These are phyloP conservation scores for Colletotrichum sidae DNA, from an alignment of 2,329 filamentous ascomycete species.

Conservation along the genomic window DNA sequence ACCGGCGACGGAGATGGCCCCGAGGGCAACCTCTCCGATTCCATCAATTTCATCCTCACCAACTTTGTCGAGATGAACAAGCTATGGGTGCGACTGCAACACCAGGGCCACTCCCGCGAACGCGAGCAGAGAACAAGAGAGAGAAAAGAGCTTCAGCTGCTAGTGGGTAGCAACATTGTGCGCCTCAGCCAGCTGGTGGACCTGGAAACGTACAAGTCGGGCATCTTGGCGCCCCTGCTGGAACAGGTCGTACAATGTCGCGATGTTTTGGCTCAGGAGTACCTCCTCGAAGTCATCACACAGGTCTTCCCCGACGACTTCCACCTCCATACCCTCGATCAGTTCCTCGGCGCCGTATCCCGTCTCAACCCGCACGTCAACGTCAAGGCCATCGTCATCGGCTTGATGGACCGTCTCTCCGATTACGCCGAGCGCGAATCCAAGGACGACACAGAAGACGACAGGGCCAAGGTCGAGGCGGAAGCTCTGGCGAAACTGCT, in stretches of 20 bases:
- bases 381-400: conserved; percentile 97
- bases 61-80: conserved; percentile 99
- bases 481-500: conserved; percentile 84
- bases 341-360: conserved; percentile 93
- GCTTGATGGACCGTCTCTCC: conserved; percentile 95
- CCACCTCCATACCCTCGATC: conserved; percentile 95
- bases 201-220: conserved; percentile 90
- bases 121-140: conserved; percentile 94
- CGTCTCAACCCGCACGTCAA: conserved; percentile 96
- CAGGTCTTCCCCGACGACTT: conserved; percentile 99
- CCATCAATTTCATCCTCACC: conserved; percentile 96
- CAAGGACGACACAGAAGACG: conserved; percentile 75
- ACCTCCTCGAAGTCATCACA: conserved; percentile 96
- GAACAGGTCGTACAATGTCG: conserved; percentile 98
- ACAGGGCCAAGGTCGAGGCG: conserved; percentile 82
- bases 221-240: conserved; percentile 87
- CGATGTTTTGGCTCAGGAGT: conserved; percentile 96
- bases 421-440: conserved; percentile 94
- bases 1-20: conserved; percentile 86
- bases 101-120: conserved; percentile 96
- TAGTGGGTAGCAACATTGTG: conserved; percentile 97
- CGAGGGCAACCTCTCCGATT: conserved; percentile 95
- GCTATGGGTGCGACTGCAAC: conserved; percentile 96
- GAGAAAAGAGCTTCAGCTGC: conserved; percentile 91
- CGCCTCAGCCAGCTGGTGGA: conserved; percentile 95